phyloP scores from a whole-genome alignment of 768 basidiomycete genomes.

The Leccinum uliginosum region DNA sequence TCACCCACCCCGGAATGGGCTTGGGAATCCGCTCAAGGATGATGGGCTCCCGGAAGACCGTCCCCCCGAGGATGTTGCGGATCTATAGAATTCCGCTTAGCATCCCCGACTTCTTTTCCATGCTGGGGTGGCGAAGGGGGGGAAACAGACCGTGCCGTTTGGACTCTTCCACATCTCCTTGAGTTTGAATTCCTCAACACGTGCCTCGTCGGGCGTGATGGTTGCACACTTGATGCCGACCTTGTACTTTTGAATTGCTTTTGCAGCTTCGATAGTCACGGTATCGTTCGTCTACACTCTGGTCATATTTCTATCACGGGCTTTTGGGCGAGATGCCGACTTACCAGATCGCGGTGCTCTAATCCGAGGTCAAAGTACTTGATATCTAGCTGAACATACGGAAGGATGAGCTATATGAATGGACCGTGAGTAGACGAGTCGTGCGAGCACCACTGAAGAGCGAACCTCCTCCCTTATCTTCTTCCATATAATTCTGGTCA shows the following conservation, averaged over 20 bases:
- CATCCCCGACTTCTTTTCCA: neutral
- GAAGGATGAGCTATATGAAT: conserved; percentile 80
- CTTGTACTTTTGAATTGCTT: conserved; percentile 90
- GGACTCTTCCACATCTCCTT: conserved; percentile 99
- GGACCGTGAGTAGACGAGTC: neutral
- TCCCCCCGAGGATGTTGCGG: conserved; percentile 96
- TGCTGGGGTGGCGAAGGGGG: conserved; percentile 5
- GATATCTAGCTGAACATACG: conserved; percentile 92
- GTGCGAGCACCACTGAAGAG: conserved; percentile 5
- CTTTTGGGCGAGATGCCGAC: neutral
- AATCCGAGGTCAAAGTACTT: conserved; percentile 98
- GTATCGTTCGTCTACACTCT: conserved; percentile 79
- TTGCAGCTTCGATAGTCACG: conserved; percentile 89
- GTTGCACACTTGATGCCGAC: conserved; percentile 99
- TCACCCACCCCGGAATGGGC: conserved; percentile 94
- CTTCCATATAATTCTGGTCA: conserved; percentile 99
- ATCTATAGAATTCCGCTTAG: conserved; percentile 46
- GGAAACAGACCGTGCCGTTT: conserved; percentile 75
- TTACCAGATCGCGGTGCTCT: conserved; percentile 84
- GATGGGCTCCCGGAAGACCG: conserved; percentile 98
- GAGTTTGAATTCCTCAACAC: conserved; percentile 94
- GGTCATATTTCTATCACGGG: neutral
- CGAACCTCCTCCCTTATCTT: conserved; percentile 91
- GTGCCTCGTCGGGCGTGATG: conserved; percentile 96
- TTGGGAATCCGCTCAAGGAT: conserved; percentile 86